Percentiles rank a stretch among this genome's conserved stretches.
phyloP scores from a whole-genome alignment of 2,329 filamentous ascomycete genomes.

The Pseudocercospora pini-densiflorae region DNA sequence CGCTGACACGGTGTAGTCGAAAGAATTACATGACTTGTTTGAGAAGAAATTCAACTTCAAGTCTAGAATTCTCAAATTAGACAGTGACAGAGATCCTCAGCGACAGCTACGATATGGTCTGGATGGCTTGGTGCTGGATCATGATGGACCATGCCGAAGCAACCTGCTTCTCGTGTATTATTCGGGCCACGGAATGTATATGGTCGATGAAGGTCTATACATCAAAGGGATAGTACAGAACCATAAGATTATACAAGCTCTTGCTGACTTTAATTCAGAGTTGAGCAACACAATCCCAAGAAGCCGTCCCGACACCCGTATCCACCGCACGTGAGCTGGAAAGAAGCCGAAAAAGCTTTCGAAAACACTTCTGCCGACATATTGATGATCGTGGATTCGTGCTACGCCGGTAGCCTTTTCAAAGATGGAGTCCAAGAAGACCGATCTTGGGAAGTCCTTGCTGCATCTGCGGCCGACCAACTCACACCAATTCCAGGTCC shows the following conservation, averaged over 20 bases:
- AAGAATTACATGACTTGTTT: background rate
- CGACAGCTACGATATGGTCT: background rate
- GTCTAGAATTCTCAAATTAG: background rate
- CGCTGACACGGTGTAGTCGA: background rate
- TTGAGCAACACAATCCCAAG: background rate
- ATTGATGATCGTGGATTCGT: background rate
- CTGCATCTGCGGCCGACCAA: background rate
- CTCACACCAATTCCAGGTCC: background rate
- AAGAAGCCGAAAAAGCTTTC: background rate
- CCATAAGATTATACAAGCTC: too few species aligned
- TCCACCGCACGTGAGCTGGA: background rate
- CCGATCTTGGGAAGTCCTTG: background rate
- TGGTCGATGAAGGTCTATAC: too few species aligned
- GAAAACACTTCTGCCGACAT: background rate
- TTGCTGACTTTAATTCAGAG: background rate
- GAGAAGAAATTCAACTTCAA: background rate
- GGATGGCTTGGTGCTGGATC: background rate
- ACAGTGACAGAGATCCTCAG: background rate
- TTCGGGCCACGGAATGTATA: background rate
- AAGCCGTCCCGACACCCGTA: background rate
- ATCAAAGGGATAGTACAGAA: too few species aligned
- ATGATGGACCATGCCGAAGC: background rate
- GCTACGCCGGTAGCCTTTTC: background rate
- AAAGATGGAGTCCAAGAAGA: background rate
- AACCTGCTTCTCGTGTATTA: background rate